A percentile compares a stretch with the other conserved stretches of the same genome.
phyloP scores from a whole-genome alignment of 306 rosid genomes.

The Boehmeria nivea region DNA sequence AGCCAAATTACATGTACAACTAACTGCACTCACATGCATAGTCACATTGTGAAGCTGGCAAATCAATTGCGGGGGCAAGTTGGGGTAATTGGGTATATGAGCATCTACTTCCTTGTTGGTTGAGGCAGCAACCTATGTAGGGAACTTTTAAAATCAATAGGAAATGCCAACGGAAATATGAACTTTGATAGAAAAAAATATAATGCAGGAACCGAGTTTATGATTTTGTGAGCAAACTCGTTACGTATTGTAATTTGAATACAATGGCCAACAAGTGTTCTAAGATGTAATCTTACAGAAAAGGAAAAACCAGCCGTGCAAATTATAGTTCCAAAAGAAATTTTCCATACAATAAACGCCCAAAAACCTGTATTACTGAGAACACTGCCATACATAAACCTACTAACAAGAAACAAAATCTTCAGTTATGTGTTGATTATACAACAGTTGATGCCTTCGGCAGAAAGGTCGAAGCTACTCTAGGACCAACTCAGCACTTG shows the following conservation, averaged over 20 bases:
- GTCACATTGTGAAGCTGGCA: slow-evolving; percentile 76
- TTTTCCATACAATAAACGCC: no score
- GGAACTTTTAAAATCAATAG: slow-evolving; percentile 10
- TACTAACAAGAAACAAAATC: not conserved
- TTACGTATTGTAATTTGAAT: no score
- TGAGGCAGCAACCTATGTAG: slow-evolving; percentile 60
- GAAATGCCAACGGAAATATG: not conserved
- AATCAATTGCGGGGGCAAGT: slow-evolving; percentile 57
- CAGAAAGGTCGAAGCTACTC: not conserved
- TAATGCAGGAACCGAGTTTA: no score
- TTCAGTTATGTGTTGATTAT: not conserved
- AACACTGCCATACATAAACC: not conserved
- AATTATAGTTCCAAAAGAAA: no score
- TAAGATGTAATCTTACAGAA: no score
- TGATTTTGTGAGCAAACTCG: no score
- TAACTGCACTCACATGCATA: slow-evolving; percentile 52
- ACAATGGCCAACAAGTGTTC: no score
- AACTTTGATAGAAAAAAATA: not conserved
- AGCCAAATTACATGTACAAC: slow-evolving; percentile 11
- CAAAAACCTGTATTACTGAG: no score
- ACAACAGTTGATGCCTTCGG: not conserved
- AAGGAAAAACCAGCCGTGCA: no score
- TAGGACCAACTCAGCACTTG: not conserved
- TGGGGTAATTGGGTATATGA: slow-evolving; percentile 68
- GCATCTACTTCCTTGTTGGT: slow-evolving; percentile 69